Conservation (phyloP, 2,329 filamentous ascomycete species). For the Aspergillus cejpii region DNA sequence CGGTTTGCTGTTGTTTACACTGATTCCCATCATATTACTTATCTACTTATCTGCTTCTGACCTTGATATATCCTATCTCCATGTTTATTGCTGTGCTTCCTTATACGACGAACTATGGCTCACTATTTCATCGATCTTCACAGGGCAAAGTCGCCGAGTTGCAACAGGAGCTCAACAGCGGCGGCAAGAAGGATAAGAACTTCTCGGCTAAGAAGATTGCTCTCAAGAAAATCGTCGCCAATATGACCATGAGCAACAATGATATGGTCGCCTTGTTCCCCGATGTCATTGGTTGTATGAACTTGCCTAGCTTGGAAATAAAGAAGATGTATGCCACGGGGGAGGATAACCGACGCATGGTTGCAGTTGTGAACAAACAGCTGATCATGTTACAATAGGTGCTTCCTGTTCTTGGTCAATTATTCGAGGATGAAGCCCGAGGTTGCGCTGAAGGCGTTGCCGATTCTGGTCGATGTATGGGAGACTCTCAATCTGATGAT, state of each 20-base stretch:
- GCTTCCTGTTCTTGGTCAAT: slow-evolving; percentile 94
- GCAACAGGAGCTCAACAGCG: slow-evolving; percentile 85
- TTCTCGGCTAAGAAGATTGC: slow-evolving; percentile 92
- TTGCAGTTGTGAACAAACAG: not conserved
- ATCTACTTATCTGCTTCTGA: slow-evolving; percentile 5
- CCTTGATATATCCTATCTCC: slow-evolving; percentile 1
- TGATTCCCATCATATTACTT: not conserved
- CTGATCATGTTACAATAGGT: slow-evolving; percentile 53
- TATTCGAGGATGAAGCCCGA: slow-evolving; percentile 93
- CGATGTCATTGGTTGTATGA: slow-evolving; percentile 93
- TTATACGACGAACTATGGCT: slow-evolving; percentile 26
- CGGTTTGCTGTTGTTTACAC: not conserved
- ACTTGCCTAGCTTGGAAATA: slow-evolving; percentile 88
- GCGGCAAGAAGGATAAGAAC: slow-evolving; percentile 97
- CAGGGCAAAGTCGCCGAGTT: slow-evolving; percentile 99
- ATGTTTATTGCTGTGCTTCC: slow-evolving; percentile 29
- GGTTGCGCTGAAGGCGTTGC: slow-evolving; percentile 84
- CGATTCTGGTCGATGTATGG: slow-evolving; percentile 70
- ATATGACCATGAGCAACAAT: slow-evolving; percentile 99
- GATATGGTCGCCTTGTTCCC: slow-evolving; percentile 98
- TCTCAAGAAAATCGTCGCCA: slow-evolving; percentile 98
- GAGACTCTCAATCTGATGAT: not conserved
- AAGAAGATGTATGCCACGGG: slow-evolving; percentile 79
- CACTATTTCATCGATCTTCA: slow-evolving; percentile 33
- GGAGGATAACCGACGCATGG: not conserved